phyloP scores from a whole-genome alignment of 106 monocot species.

The Dioscorea zingiberensis region DNA sequence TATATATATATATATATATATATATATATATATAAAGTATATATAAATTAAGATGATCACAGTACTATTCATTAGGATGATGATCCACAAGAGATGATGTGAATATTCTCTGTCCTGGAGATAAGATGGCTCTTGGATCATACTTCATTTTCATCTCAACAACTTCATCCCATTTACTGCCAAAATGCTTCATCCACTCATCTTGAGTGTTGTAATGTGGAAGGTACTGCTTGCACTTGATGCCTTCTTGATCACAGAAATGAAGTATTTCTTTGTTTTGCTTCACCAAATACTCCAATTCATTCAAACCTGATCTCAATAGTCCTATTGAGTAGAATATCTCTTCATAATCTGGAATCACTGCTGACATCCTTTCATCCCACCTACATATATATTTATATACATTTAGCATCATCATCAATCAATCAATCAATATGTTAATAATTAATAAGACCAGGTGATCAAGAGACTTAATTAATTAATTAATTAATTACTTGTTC shows the following conservation, averaged over 20 bases:
- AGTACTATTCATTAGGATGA: too few relatives aligned
- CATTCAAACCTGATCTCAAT: slow-evolving; percentile 30
- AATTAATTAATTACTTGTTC: slow-evolving; percentile 15
- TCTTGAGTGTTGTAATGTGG: slow-evolving; percentile 26
- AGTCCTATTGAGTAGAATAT: slow-evolving; percentile 58
- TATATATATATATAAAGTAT: too few relatives aligned
- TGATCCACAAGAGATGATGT: neutral
- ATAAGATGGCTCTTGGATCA: slow-evolving; percentile 51
- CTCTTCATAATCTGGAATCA: slow-evolving; percentile 52
- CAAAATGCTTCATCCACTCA: slow-evolving; percentile 56
- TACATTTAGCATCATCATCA: too few relatives aligned
- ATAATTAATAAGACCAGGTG: neutral
- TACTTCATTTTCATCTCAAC: slow-evolving; percentile 43
- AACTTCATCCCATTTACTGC: slow-evolving; percentile 36
- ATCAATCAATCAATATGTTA: neutral
- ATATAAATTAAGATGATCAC: too few relatives aligned
- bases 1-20: too few relatives aligned
- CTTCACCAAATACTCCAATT: slow-evolving; percentile 17
- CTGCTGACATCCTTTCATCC: slow-evolving; percentile 38
- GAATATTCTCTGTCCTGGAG: slow-evolving; percentile 61
- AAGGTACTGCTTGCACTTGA: slow-evolving; percentile 44
- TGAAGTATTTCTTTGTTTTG: slow-evolving; percentile 37
- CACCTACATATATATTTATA: slow-evolving; percentile 26
- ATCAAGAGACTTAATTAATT: neutral
- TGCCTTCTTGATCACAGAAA: slow-evolving; percentile 26